Conservation (phyloP, 805 yeast species). For the Saccharomycopsis babjevae region DNA sequence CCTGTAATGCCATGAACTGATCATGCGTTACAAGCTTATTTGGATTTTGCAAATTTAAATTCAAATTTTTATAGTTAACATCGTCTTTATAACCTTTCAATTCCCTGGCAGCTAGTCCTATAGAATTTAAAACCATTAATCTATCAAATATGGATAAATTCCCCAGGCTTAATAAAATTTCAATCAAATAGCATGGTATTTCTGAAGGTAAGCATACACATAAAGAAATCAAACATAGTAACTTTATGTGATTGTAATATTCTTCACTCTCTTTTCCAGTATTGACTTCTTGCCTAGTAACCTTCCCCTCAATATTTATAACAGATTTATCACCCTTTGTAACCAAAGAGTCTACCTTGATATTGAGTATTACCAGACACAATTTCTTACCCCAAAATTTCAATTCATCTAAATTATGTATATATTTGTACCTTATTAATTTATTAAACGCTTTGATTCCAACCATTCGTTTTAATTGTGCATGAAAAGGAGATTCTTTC, state of each 20-base stretch:
- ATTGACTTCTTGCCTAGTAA: not conserved
- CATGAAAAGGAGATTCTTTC: slow-evolving; percentile 12
- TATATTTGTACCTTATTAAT: slow-evolving; percentile 6
- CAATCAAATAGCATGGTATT: slow-evolving; percentile 11
- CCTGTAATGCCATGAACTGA: not conserved
- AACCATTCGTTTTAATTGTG: slow-evolving; percentile 8
- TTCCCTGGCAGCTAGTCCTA: slow-evolving; percentile 67
- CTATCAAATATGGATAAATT: slow-evolving; percentile 80
- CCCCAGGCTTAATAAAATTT: slow-evolving; percentile 38
- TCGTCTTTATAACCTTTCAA: slow-evolving; percentile 52
- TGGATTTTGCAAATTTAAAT: not conserved
- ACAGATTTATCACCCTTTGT: not conserved
- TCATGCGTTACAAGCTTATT: not conserved
- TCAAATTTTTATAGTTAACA: slow-evolving; percentile 9
- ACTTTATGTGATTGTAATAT: slow-evolving; percentile 10
- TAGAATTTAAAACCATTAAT: slow-evolving; percentile 52
- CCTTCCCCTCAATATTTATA: not conserved
- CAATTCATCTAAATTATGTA: slow-evolving; percentile 6
- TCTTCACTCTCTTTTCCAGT: not conserved
- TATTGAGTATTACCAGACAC: slow-evolving; percentile 4
- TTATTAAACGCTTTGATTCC: slow-evolving; percentile 9
- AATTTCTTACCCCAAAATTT: slow-evolving; percentile 13
- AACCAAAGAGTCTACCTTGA: slow-evolving; percentile 9
- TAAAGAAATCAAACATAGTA: slow-evolving; percentile 9
- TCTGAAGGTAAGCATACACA: slow-evolving; percentile 1